Evolutionary conservation across 352 stramenopile genomes (phyloP).

Genomic region (Pythium rishiriense): DNA sequence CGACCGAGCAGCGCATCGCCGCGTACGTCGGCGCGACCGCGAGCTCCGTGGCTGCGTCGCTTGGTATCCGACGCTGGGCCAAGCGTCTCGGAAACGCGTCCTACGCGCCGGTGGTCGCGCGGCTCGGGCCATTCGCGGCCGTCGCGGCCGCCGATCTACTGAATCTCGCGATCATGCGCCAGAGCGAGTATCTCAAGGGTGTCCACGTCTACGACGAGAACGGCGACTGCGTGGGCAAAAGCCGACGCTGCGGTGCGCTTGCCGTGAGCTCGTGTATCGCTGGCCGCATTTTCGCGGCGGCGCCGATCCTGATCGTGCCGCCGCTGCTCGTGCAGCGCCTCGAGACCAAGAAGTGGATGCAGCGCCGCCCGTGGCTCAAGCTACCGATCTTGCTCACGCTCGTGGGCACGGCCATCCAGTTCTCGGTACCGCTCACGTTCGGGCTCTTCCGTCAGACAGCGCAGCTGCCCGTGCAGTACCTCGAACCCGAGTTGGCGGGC

Average conservation of each 20-base stretch:
- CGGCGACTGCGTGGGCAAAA: constrained; percentile 76
- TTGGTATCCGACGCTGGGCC: constrained; percentile 64
- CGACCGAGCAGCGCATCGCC: constrained; percentile 56
- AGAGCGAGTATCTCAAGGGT: constrained; percentile 81
- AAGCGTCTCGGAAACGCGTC: constrained; percentile 43
- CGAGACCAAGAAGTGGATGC: constrained; percentile 45
- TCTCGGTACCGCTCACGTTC: constrained; percentile 85
- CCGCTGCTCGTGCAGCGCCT: constrained; percentile 61
- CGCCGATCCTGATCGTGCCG: constrained; percentile 77
- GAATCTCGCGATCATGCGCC: constrained; percentile 85
- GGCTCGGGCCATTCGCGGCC: constrained; percentile 75
- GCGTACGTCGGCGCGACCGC: constrained; percentile 77
- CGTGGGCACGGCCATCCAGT: constrained; percentile 78
- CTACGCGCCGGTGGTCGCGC: constrained; percentile 54
- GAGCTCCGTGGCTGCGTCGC: constrained; percentile 72
- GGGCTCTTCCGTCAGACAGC: constrained; percentile 83
- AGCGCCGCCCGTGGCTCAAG: constrained; percentile 52
- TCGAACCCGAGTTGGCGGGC: constrained; percentile 63
- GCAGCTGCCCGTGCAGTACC: constrained; percentile 55
- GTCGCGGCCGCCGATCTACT: constrained; percentile 83
- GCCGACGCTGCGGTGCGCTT: constrained; percentile 65
- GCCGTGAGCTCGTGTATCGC: constrained; percentile 76
- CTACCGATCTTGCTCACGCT: constrained; percentile 68
- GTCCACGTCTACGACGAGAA: constrained; percentile 84
- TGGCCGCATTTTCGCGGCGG: constrained; percentile 76